Base-by-base conservation (phyloP, 805 yeast genomes). In the Zygoascus biomembranicola region DNA sequence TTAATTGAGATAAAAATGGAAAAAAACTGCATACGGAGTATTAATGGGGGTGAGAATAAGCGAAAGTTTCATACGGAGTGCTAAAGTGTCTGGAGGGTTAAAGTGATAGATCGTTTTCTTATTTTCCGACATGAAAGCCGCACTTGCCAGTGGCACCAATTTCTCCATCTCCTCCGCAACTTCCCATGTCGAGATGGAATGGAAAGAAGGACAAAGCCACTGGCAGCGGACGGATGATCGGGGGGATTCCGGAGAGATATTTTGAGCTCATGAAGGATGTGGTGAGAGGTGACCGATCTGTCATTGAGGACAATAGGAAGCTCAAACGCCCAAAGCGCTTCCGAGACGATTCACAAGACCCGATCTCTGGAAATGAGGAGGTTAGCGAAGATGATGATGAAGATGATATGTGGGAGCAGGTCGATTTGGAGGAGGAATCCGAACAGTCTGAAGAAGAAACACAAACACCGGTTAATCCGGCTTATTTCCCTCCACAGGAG, bases 331-430 rank as follows among this genome's bases (percentile, higher is more conserved):
- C 32, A 5, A 26, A 26, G 23, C 26, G 39, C 5, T 44, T 44
- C 20, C 35, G 47, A 23, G 31, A 37, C n/a, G 48, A 47, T 19
- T 4, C 32, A 23, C 41, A 42, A 47, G 66, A 58, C 28, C 60
- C 55, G 5, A 54, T 46, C 14, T 58, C 60, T 14, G 57, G 57
- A 19, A 58, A 51, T 9, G 61, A 58, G 3, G 65, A 59, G 1
- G 60, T 55, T 8, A 65, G 61, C 10, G 66, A 59, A n/a, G 59
- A 54, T 8, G 65, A 63, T 11, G 66, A 61, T 26, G 73, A 68
- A 10, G 72, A 66, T 1, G 64, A 69, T 39, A 69, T 64, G 41
- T 70, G 73, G 13, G 76, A 73, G 19, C 75, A 71, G 16, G 72
- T 70, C 51, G 76, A 74, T 46, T 51, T 61, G n/a, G 45, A 50